Evolutionary conservation across 2,329 filamentous ascomycete genomes (phyloP).

Genomic region (Ceratocystis destructans): DNA sequence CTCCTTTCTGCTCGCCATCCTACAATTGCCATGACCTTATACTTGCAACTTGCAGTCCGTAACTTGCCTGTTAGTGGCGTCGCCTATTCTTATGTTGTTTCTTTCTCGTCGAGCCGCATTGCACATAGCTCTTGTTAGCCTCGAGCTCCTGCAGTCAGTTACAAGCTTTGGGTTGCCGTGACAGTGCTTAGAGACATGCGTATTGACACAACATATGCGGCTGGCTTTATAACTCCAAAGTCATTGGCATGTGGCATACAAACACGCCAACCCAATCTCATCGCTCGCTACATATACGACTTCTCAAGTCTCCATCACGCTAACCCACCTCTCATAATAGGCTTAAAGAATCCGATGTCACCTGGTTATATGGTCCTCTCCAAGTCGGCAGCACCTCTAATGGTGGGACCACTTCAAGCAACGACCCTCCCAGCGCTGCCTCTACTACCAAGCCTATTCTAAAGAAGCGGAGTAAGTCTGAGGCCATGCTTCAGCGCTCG

Average conservation of each 20-base stretch:
- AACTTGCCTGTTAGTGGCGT: background rate
- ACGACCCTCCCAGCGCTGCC: constrained; percentile 44
- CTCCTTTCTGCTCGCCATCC: background rate
- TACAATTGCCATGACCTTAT: background rate
- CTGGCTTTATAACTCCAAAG: background rate
- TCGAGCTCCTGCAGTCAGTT: background rate
- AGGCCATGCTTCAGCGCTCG: constrained; percentile 83
- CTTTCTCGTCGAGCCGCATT: background rate
- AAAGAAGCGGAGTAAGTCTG: constrained; percentile 93
- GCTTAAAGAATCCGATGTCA: constrained; percentile 94
- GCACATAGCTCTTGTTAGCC: background rate
- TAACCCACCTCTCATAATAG: constrained; percentile 32
- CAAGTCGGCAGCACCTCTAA: constrained; percentile 54
- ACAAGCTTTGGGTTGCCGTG: background rate
- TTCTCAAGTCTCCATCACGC: background rate
- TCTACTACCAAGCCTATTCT: constrained; percentile 79
- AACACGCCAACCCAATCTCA: background rate
- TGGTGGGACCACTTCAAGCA: constrained; percentile 32
- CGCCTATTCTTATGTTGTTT: background rate
- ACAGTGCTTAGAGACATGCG: background rate
- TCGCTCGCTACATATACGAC: background rate
- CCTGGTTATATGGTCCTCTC: constrained; percentile 89
- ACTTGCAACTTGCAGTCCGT: background rate
- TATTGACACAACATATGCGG: background rate
- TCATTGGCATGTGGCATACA: background rate